These are phyloP conservation scores for Cordyceps farinosa DNA, from an alignment of 2,329 filamentous ascomycete genomes.

Conservation along the genomic window DNA sequence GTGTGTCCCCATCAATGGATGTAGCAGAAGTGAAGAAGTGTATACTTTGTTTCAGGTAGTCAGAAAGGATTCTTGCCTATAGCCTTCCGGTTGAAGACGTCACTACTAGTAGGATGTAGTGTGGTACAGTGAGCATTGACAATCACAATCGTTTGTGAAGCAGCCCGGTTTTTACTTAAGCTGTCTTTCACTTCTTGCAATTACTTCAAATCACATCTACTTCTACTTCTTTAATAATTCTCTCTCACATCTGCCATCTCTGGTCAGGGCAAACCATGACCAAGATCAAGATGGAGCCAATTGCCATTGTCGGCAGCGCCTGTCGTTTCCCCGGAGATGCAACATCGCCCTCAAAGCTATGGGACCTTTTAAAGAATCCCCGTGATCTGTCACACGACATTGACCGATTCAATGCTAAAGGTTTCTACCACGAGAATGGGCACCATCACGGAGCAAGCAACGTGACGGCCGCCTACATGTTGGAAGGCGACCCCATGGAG, in stretches of 20 bases:
- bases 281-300: slow-evolving; percentile 8
- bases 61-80: neutral
- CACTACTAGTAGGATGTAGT: neutral
- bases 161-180: neutral
- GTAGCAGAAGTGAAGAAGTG: neutral
- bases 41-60: neutral
- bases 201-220: neutral
- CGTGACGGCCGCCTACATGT: slow-evolving; percentile 29
- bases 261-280: neutral
- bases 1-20: neutral
- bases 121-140: neutral
- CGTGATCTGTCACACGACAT: slow-evolving; percentile 26
- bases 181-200: neutral
- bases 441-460: slow-evolving; percentile 26
- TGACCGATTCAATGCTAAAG: slow-evolving; percentile 23
- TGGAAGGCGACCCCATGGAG: slow-evolving; percentile 14
- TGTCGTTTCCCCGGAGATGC: slow-evolving; percentile 19
- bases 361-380: slow-evolving; percentile 17
- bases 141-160: neutral
- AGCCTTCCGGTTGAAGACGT: neutral
- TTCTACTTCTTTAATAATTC: neutral
- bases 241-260: too few species aligned
- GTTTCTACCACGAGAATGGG: slow-evolving; percentile 22
- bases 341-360: slow-evolving; percentile 16
- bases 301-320: slow-evolving; percentile 20